Evolutionary conservation across 2,329 filamentous ascomycete species (phyloP), one percentile per base, ranked within the genome.

Genomic region (Fusarium setosum): DNA sequence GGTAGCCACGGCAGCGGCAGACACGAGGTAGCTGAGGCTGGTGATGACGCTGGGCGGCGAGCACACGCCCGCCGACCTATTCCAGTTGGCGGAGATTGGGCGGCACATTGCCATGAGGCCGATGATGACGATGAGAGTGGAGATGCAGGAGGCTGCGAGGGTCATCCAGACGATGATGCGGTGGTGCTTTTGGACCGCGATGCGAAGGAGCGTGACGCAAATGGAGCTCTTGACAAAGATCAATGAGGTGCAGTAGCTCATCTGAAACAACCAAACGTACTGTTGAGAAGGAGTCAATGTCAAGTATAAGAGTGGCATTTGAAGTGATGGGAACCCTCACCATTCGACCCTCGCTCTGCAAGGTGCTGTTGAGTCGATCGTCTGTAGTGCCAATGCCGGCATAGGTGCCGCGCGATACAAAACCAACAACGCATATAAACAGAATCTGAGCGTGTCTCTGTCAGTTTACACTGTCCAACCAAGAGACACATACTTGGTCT

Each of bases 141-240:
- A 48, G 5, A 68, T 20, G 2, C 48, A 26, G 0, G 61, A 50
- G 11, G 51, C 41, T 12, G 41, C 12, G 6, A 68, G 52, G 2
- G 55, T 66, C 1, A 11, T 4, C 65, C 65, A 68, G 5, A 68
- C 20, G 15, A 68, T 54, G 2, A 41, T 50, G 4, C 65, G 61
- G 9, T 68, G 65, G 3, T 18, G n/a, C 7, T 41, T 63, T 2
- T 20, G 37, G 3, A 68, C 55, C 3, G 65, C 61, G 8, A 68
- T 68, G 1, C 65, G 65, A 4, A 68, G 42, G 1, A 68, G 44
- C 0, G 54, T 68, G 9, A 63, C 34, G 17, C 65, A 68, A 32
- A 68, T 68, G 2, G 65, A 59, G 1, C 38, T 6, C n/a, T 68
- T 68, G 10, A 68, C 53, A n/a, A 56, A 61, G 2, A 58, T 18